Evolutionary conservation across 371 early-diverging fungal genomes (phyloP).

Genomic region (Apophysomyces ossiformis): DNA sequence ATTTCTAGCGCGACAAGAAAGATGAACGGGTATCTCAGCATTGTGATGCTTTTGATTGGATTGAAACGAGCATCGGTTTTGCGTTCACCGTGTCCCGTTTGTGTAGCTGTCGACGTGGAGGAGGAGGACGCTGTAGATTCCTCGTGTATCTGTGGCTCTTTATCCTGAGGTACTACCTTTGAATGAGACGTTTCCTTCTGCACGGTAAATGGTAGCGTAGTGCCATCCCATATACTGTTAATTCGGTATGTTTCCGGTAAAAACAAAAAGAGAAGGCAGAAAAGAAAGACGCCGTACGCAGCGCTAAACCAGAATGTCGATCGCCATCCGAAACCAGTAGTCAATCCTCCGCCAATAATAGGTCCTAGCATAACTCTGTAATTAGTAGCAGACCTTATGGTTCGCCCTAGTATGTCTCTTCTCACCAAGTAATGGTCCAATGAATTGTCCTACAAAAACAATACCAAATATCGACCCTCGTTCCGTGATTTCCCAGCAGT

Average conservation of each 20-base stretch:
- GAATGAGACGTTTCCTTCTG: neutral
- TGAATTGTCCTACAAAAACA: slow-evolving; percentile 60
- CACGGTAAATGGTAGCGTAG: neutral
- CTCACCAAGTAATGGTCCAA: slow-evolving; percentile 58
- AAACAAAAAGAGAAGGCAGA: slow-evolving; percentile 56
- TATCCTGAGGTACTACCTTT: neutral
- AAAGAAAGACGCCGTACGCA: slow-evolving; percentile 60
- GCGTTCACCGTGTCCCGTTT: neutral
- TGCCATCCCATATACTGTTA: slow-evolving; percentile 28
- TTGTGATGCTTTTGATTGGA: slow-evolving; percentile 9
- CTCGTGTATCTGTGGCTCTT: neutral
- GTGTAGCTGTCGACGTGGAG: neutral
- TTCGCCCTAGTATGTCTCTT: neutral
- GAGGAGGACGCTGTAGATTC: too few species aligned
- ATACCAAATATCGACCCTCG: slow-evolving; percentile 48
- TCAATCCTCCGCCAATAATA: slow-evolving; percentile 48
- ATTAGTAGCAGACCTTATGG: neutral
- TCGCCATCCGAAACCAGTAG: slow-evolving; percentile 59
- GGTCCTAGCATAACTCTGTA: slow-evolving; percentile 27
- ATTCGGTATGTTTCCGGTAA: slow-evolving; percentile 76
- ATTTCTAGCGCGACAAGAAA: slow-evolving; percentile 6
- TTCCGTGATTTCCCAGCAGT: slow-evolving; percentile 43
- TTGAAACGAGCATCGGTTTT: neutral
- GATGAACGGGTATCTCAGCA: slow-evolving; percentile 3
- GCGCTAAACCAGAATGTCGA: slow-evolving; percentile 71